Evolutionary conservation across 2,329 filamentous ascomycete genomes (phyloP).

Genomic region (Aspergillus sp.): DNA sequence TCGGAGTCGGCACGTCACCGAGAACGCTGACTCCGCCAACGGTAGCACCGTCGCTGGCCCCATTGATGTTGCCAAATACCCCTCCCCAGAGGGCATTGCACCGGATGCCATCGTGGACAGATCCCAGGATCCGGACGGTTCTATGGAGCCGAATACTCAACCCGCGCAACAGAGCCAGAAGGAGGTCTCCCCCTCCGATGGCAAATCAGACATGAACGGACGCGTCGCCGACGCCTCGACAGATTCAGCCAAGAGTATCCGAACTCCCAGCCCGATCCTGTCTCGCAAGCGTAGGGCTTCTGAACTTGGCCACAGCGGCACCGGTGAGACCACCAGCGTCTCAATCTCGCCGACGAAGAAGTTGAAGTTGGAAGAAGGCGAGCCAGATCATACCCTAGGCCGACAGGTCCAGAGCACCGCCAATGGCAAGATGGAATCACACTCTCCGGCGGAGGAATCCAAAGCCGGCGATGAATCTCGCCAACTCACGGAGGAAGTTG

Average conservation of each 20-base stretch:
- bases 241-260: conserved; percentile 9
- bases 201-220: conserved; percentile 5
- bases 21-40: conserved; percentile 8
- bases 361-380: conserved; percentile 30
- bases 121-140: not conserved
- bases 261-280: conserved; percentile 13
- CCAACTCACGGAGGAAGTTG: conserved; percentile 24
- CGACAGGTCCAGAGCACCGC: conserved; percentile 23
- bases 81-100: conserved; percentile 13
- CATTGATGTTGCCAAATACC: conserved; percentile 10
- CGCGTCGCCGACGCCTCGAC: conserved; percentile 1
- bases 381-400: conserved; percentile 20
- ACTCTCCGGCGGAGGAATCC: conserved; percentile 17
- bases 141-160: not conserved
- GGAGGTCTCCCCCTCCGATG: conserved; percentile 6
- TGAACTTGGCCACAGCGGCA: conserved; percentile 19
- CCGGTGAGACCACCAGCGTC: conserved; percentile 13
- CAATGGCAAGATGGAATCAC: conserved; percentile 18
- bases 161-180: conserved; percentile 9
- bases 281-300: conserved; percentile 28
- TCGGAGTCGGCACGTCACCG: conserved; percentile 11
- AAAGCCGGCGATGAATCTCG: conserved; percentile 16
- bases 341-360: conserved; percentile 26
- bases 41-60: not conserved
- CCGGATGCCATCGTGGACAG: conserved; percentile 11